Evolutionary conservation across 2,329 filamentous ascomycete genomes (phyloP), one percentile per base, ranked within the genome.

Genomic region (Magnaporthiopsis rhizophila): DNA sequence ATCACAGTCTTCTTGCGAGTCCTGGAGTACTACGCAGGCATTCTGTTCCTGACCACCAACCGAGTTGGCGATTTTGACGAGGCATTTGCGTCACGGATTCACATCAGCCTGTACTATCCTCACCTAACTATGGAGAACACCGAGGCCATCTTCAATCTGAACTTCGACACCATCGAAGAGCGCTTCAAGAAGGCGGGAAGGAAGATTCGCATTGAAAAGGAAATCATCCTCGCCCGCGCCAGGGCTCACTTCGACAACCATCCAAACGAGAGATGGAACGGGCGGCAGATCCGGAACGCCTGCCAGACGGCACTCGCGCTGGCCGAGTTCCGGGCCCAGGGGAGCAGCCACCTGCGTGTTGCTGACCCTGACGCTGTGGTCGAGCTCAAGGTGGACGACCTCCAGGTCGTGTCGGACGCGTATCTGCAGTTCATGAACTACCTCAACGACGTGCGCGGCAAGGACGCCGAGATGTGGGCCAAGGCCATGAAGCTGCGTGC

Each of bases 41-140:
- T 77, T 56, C 67, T 77, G 7, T 75, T 65, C 65, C 70, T 79
- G 21, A 80, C 77, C 0, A 80, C 77, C 8, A 80, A 80, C 67
- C 72, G 76, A 7, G 72, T 78, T 13, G 75, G 75, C 5, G 66
- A 69, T 4, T 73, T 80, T 36, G 78, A 81, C 65, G 75, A 78
- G 26, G 78, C 78, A 0, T 78, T 78, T 65, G 69, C 68, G 60
- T 78, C 76, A 0, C 71, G 76, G 0, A 73, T 78, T 28, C 74
- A 78, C 63, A 66, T 75, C 7, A 71, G 66, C 3, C 68, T 78
- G 2, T 74, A 76, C 64, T 77, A 77, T 63, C 72, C 68, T 3
- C 62, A 66, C 13, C 69, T 73, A 3, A 65, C 38, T 3, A 5
- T 45, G 38, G 38, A 45, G 1, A 62, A 68, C 50, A 67, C 66